Evolutionary conservation across 2,329 filamentous ascomycete genomes (phyloP).

Genomic region (Didymella glomerata): DNA sequence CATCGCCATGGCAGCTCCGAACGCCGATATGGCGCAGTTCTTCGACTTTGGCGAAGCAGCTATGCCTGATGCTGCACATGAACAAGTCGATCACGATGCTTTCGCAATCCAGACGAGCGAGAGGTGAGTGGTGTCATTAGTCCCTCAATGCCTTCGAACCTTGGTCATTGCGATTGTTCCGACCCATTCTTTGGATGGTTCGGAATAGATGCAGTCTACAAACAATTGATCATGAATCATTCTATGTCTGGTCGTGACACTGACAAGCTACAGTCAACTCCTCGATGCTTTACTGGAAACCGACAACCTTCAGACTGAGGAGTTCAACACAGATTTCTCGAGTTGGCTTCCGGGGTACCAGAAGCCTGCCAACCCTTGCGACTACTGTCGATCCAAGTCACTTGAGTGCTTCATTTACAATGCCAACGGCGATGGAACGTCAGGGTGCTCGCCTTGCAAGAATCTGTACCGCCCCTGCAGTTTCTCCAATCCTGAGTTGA

Average conservation of each 20-base stretch:
- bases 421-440: slow-evolving; percentile 49
- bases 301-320: slow-evolving; percentile 17
- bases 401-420: slow-evolving; percentile 58
- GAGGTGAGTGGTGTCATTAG: slow-evolving; percentile 25
- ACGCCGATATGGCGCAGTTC: slow-evolving; percentile 48
- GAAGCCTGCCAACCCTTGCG: slow-evolving; percentile 56
- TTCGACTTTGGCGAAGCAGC: slow-evolving; percentile 53
- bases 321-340: slow-evolving; percentile 54
- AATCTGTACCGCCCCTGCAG: slow-evolving; percentile 60
- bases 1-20: slow-evolving; percentile 40
- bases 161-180: background rate
- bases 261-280: slow-evolving; percentile 8
- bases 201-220: background rate
- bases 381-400: slow-evolving; percentile 58
- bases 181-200: background rate
- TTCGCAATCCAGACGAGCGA: slow-evolving; percentile 15
- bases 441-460: slow-evolving; percentile 57
- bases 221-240: background rate
- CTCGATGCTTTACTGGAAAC: slow-evolving; percentile 13
- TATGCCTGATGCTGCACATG: slow-evolving; percentile 36
- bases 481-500: slow-evolving; percentile 51
- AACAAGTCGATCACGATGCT: slow-evolving; percentile 17
- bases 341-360: slow-evolving; percentile 58
- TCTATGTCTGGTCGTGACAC: background rate
- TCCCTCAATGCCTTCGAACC: background rate